These are phyloP conservation scores for Pneumocystis wakefieldiae DNA, from an alignment of 1,139 yeast species.

Conservation along the genomic window DNA sequence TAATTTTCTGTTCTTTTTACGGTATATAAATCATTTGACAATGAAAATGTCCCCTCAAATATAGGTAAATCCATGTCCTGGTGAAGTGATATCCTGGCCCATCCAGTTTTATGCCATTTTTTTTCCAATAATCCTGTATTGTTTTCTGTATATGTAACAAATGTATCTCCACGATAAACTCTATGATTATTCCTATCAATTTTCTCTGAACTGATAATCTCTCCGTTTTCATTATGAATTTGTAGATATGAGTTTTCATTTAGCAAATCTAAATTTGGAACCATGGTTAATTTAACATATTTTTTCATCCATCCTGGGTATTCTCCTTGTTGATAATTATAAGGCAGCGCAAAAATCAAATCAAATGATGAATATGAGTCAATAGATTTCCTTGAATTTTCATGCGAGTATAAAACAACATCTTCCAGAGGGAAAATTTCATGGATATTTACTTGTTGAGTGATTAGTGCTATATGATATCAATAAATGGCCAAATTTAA, in stretches of 20 bases:
- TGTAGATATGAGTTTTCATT: not conserved
- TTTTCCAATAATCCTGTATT: not conserved
- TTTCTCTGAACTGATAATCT: not conserved
- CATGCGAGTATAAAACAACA: not conserved
- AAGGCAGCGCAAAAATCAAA: not conserved
- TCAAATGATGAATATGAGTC: not conserved
- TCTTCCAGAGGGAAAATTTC: not conserved
- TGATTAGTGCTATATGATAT: not conserved
- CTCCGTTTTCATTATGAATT: not conserved
- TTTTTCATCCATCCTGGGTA: not conserved
- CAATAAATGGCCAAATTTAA: not conserved
- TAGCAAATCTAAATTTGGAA: not conserved
- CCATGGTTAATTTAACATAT: not conserved
- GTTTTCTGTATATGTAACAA: not conserved
- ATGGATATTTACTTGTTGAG: not conserved
- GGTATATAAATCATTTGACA: slow-evolving; percentile 7
- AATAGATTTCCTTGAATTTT: not conserved
- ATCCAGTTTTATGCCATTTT: not conserved
- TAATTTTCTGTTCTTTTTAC: slow-evolving; percentile 7
- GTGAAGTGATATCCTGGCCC: slow-evolving; percentile 2
- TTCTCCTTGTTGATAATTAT: not conserved
- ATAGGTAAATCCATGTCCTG: not conserved
- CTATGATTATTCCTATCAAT: not conserved
- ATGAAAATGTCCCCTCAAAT: slow-evolving; percentile 12
- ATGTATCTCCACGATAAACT: not conserved